These are phyloP conservation scores for Vicia villosa DNA, from an alignment of 306 rosid genomes.

Conservation along the genomic window DNA sequence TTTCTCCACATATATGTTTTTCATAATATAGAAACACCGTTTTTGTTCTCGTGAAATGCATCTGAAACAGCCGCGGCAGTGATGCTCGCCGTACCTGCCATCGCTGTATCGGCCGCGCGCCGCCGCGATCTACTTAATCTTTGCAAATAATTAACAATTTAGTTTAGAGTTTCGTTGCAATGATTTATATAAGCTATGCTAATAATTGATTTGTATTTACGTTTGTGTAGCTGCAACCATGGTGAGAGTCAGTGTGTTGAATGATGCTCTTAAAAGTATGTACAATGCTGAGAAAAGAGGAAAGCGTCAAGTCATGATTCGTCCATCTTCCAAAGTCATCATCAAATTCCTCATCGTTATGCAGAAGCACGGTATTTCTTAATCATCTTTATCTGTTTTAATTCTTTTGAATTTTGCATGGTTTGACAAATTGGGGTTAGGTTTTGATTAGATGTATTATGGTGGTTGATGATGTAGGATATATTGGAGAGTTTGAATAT, in stretches of 20 bases:
- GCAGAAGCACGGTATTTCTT: background rate
- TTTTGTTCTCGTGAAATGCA: too few species aligned
- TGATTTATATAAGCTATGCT: background rate
- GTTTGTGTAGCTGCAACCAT: background rate
- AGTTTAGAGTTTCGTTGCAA: background rate
- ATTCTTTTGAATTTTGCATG: background rate
- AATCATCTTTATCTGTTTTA: background rate
- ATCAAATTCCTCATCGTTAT: slow-evolving; percentile 3
- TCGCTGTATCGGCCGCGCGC: too few species aligned
- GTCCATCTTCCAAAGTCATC: background rate
- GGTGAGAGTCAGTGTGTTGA: slow-evolving; percentile 18
- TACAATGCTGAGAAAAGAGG: slow-evolving; percentile 9
- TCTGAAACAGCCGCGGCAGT: too few species aligned
- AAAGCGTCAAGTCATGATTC: slow-evolving; percentile 12
- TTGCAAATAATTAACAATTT: background rate
- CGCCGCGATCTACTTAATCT: too few species aligned
- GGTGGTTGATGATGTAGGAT: background rate
- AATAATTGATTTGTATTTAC: background rate
- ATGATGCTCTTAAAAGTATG: background rate
- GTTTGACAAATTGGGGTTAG: background rate
- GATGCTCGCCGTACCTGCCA: too few species aligned
- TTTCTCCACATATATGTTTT: too few species aligned
- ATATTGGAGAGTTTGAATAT: slow-evolving; percentile 2
- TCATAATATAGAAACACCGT: too few species aligned
- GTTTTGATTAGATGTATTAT: background rate